These are phyloP conservation scores for Novakomyces olei DNA, from an alignment of 805 yeast species.

Conservation along the genomic window DNA sequence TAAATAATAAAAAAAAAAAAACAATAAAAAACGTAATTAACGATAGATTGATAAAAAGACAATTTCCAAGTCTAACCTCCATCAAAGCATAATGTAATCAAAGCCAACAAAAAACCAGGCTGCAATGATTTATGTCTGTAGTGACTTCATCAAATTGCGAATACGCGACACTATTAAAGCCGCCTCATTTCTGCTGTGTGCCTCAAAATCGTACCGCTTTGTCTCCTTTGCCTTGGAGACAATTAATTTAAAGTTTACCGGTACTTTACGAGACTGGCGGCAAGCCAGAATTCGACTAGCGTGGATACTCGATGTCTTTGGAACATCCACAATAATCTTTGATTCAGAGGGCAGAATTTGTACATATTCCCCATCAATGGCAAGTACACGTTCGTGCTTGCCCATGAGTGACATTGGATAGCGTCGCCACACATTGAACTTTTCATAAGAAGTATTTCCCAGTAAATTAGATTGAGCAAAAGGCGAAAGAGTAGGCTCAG, in stretches of 20 bases:
- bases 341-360: conserved; percentile 75
- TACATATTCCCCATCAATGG: conserved; percentile 84
- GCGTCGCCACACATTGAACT: conserved; percentile 72
- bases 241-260: conserved; percentile 60
- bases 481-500: not conserved
- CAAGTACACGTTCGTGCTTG: conserved; percentile 60
- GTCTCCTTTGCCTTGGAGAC: conserved; percentile 45
- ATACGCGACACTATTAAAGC: conserved; percentile 58
- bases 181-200: conserved; percentile 35
- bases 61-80: no score
- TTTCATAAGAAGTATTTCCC: conserved; percentile 28
- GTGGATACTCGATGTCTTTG: conserved; percentile 73
- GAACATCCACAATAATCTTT: conserved; percentile 42
- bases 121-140: not conserved
- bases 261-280: conserved; percentile 56
- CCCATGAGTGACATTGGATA: conserved; percentile 66
- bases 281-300: conserved; percentile 52
- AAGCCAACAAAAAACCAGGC: no score
- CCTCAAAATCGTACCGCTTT: conserved; percentile 75
- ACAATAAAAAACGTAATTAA: no score
- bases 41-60: no score
- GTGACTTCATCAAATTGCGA: conserved; percentile 21
- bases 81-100: no score
- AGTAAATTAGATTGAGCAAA: conserved; percentile 1
- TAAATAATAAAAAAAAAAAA: no score